Percentiles rank a stretch among this genome's conserved stretches.
These are phyloP conservation scores for Juncus effusus DNA, from an alignment of 176 grass and related monocot species.

Conservation along the genomic window DNA sequence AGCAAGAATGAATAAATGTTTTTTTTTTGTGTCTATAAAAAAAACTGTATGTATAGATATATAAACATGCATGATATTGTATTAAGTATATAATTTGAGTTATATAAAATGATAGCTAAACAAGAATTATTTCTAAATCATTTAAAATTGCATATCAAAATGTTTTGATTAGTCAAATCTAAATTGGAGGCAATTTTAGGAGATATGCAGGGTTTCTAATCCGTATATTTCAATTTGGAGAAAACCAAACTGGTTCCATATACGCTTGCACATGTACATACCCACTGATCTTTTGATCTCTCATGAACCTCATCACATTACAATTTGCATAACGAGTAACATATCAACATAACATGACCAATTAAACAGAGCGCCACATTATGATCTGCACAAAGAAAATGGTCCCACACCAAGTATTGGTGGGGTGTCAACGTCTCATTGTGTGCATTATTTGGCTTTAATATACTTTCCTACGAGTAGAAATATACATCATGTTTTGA, in stretches of 20 bases:
- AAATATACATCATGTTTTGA: conserved; percentile 9
- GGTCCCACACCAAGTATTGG: not conserved
- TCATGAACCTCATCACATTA: not conserved
- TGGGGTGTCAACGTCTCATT: conserved; percentile 20
- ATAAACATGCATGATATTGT: no score
- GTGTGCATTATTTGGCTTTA: conserved; percentile 12
- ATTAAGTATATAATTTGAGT: no score
- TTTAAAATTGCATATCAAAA: no score
- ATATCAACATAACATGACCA: no score
- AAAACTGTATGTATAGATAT: no score
- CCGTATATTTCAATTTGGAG: not conserved
- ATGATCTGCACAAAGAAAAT: not conserved
- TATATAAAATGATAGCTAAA: no score
- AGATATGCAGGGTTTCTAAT: no score
- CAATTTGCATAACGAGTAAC: not conserved
- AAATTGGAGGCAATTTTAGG: no score
- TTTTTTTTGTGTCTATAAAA: no score
- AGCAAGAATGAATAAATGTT: no score
- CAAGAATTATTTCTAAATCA: no score
- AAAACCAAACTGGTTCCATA: not conserved
- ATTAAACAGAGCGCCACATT: not conserved
- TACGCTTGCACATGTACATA: conserved; percentile 19
- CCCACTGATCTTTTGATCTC: not conserved
- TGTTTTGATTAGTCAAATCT: no score
- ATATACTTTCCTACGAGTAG: conserved; percentile 7